Percentiles rank a stretch among this genome's conserved stretches.
Evolutionary conservation across 2,329 filamentous ascomycete species (phyloP).

Genomic region (Ophiostoma populinum): DNA sequence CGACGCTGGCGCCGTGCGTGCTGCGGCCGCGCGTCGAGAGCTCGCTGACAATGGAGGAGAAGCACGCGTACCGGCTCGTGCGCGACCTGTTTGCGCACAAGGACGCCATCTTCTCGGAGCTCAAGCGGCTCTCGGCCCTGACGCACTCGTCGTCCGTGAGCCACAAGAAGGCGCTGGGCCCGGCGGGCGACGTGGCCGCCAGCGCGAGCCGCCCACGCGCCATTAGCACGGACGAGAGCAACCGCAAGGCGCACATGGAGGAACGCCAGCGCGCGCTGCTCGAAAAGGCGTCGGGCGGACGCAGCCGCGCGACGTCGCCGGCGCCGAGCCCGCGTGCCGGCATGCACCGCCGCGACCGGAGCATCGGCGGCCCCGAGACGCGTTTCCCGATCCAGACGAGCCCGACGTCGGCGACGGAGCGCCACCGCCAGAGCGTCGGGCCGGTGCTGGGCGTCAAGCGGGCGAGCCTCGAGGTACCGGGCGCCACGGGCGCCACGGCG

Average conservation of each 20-base stretch:
- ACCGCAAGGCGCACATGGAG: slow-evolving; percentile 84
- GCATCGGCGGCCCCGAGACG: slow-evolving; percentile 53
- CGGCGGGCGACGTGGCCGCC: slow-evolving; percentile 13
- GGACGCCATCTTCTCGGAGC: slow-evolving; percentile 82
- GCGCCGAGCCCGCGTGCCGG: slow-evolving; percentile 34
- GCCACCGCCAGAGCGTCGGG: slow-evolving; percentile 32
- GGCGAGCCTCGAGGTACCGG: slow-evolving; percentile 68
- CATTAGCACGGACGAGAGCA: slow-evolving; percentile 89
- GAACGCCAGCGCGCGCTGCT: slow-evolving; percentile 75
- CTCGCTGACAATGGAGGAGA: slow-evolving; percentile 87
- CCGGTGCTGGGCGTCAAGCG: slow-evolving; percentile 36
- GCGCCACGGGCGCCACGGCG: slow-evolving; percentile 16
- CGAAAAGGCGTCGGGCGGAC: slow-evolving; percentile 42
- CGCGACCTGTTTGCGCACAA: slow-evolving; percentile 89
- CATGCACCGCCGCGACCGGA: slow-evolving; percentile 61
- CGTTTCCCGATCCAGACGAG: slow-evolving; percentile 70
- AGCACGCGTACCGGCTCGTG: slow-evolving; percentile 76
- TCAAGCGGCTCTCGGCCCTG: slow-evolving; percentile 73
- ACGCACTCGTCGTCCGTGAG: slow-evolving; percentile 42
- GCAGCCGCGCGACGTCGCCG: slow-evolving; percentile 60
- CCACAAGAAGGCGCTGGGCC: slow-evolving; percentile 9
- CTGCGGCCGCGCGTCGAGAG: slow-evolving; percentile 76
- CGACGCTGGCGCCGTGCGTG: slow-evolving; percentile 65
- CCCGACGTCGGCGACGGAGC: slow-evolving; percentile 33
- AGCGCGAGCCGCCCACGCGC: slow-evolving; percentile 50